phyloP scores from a whole-genome alignment of 1,284 basidiomycete genomes.

The Abortiporus biennis region DNA sequence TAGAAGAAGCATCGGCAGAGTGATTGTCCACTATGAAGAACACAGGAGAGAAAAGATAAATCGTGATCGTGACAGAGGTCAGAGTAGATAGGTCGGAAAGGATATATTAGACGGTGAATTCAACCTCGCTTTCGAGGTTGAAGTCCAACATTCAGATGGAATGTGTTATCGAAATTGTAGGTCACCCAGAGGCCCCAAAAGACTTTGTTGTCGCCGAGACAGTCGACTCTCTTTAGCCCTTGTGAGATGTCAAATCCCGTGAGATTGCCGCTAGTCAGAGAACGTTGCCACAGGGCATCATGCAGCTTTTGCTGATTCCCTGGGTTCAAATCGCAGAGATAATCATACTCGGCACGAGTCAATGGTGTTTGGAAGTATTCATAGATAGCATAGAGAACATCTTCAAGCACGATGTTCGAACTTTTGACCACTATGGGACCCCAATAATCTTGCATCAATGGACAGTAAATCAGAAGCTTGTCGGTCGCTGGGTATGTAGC shows the following conservation, averaged over 20 bases:
- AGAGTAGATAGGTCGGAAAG: no score
- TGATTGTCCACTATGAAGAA: no score
- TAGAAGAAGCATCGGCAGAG: no score
- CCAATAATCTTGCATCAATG: constrained; percentile 24
- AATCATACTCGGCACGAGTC: constrained; percentile 21
- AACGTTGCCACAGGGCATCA: constrained; percentile 21
- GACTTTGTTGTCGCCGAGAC: constrained; percentile 24
- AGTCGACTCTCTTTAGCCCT: constrained; percentile 32
- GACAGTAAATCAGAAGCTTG: constrained; percentile 23
- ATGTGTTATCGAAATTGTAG: constrained; percentile 19
- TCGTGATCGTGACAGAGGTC: no score
- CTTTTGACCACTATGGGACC: constrained; percentile 27
- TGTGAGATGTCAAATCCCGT: neutral
- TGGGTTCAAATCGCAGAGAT: constrained; percentile 16
- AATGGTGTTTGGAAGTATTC: constrained; percentile 29
- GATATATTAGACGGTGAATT: no score
- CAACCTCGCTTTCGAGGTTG: neutral
- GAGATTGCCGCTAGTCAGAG: constrained; percentile 10
- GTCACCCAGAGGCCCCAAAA: constrained; percentile 32
- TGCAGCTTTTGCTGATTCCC: constrained; percentile 18
- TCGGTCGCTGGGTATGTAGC: constrained; percentile 21
- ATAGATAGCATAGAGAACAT: constrained; percentile 30
- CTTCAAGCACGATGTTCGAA: constrained; percentile 11
- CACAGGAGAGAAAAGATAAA: no score
- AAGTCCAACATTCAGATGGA: constrained; percentile 27